Evolutionary conservation across 164 flowering plant genomes (phyloP).

Genomic region (Piper betle): DNA sequence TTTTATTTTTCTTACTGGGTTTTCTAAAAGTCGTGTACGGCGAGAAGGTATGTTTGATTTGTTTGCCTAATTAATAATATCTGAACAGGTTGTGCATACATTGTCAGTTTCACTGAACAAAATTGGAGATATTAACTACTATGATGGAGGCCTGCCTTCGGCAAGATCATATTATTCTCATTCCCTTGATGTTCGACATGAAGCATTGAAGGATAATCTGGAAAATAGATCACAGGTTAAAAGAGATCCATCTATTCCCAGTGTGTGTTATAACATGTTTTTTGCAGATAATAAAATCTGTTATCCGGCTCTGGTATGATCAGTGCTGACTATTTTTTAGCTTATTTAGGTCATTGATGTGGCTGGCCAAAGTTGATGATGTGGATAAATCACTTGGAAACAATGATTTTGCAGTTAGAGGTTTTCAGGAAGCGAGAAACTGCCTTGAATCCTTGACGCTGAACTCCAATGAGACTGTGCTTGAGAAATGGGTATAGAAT

Average conservation of each 20-base stretch:
- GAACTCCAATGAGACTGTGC: constrained; percentile 35
- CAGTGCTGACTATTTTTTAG: neutral
- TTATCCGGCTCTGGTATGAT: no score
- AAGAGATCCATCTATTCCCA: no score
- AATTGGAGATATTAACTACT: constrained; percentile 92
- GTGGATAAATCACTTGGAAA: constrained; percentile 55
- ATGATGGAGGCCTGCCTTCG: constrained; percentile 65
- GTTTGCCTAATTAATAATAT: neutral
- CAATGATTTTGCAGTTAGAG: constrained; percentile 45
- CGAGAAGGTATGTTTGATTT: no score
- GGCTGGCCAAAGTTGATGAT: constrained; percentile 93
- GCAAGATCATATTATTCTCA: constrained; percentile 58
- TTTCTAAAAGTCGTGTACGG: neutral
- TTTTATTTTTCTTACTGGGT: neutral
- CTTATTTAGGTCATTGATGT: constrained; percentile 52
- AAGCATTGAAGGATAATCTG: constrained; percentile 43
- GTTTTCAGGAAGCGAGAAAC: constrained; percentile 68
- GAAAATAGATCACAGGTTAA: constrained; percentile 59
- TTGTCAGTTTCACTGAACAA: constrained; percentile 95
- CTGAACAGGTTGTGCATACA: constrained; percentile 65
- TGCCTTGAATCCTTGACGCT: constrained; percentile 52
- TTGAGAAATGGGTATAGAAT: constrained; percentile 55
- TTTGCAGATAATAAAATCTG: no score
- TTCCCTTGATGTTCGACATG: constrained; percentile 75
- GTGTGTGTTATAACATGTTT: no score